phyloP scores from a whole-genome alignment of 768 basidiomycete species.

The Asterophora parasitica region DNA sequence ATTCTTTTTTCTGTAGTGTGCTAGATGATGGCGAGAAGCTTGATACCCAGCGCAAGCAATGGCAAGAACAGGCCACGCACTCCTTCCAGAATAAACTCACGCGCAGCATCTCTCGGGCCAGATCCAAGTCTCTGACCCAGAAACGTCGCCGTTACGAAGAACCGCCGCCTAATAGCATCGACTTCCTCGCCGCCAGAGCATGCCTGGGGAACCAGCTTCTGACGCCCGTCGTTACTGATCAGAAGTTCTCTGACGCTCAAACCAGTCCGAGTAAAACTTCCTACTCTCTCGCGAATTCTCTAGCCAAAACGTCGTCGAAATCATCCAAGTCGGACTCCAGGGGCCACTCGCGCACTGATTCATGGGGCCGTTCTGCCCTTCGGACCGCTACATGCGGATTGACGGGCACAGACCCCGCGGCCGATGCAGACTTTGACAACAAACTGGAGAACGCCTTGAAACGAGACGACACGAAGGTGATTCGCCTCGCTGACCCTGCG shows the following conservation, averaged over 20 bases:
- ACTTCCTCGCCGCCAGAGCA: slow-evolving; percentile 62
- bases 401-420: slow-evolving; percentile 7
- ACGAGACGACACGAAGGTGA: slow-evolving; percentile 36
- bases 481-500: slow-evolving; percentile 40
- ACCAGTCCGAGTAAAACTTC: slow-evolving; percentile 16
- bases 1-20: slow-evolving; percentile 41
- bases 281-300: slow-evolving; percentile 35
- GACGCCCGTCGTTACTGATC: slow-evolving; percentile 35
- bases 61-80: slow-evolving; percentile 57
- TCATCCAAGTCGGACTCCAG: slow-evolving; percentile 32
- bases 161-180: slow-evolving; percentile 36
- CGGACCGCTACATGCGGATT: slow-evolving; percentile 28
- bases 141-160: slow-evolving; percentile 26
- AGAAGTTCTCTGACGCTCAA: slow-evolving; percentile 16
- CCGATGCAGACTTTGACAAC: slow-evolving; percentile 6
- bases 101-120: slow-evolving; percentile 57
- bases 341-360: slow-evolving; percentile 38
- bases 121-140: slow-evolving; percentile 52
- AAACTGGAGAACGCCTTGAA: slow-evolving; percentile 38
- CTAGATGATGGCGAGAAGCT: slow-evolving; percentile 59
- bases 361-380: slow-evolving; percentile 38
- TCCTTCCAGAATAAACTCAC: slow-evolving; percentile 65
- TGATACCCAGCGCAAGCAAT: slow-evolving; percentile 57
- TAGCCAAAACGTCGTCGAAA: slow-evolving; percentile 30
- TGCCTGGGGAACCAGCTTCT: slow-evolving; percentile 60